These are phyloP conservation scores for Collybia nuda DNA, from an alignment of 768 basidiomycete species.

Conservation along the genomic window DNA sequence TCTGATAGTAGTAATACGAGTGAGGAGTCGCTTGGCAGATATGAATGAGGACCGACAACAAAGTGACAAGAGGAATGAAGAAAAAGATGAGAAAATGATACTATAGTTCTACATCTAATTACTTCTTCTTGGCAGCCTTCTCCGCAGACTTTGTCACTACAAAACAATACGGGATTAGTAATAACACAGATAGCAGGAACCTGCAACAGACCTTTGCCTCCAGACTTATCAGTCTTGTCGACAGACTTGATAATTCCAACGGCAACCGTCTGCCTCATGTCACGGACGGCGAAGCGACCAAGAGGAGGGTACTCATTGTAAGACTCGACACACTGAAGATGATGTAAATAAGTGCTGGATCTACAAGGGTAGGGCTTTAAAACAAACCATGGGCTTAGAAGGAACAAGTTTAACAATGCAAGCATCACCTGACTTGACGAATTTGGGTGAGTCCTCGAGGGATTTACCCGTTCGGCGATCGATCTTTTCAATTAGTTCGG, in stretches of 20 bases:
- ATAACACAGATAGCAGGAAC: not conserved
- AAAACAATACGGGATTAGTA: not conserved
- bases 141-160: conserved; percentile 92
- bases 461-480: conserved; percentile 97
- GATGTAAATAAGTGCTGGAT: not conserved
- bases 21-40: conserved; percentile 26
- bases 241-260: conserved; percentile 99
- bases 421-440: conserved; percentile 99
- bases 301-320: conserved; percentile 99
- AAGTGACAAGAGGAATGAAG: conserved; percentile 42
- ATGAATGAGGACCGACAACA: conserved; percentile 32
- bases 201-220: conserved; percentile 72
- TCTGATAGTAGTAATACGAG: conserved; percentile 29
- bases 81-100: conserved; percentile 55
- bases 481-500: conserved; percentile 98
- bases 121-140: conserved; percentile 96
- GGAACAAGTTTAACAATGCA: conserved; percentile 98
- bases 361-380: not conserved
- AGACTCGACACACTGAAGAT: conserved; percentile 50
- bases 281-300: conserved; percentile 99
- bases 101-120: conserved; percentile 79
- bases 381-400: conserved; percentile 83
- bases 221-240: conserved; percentile 88
- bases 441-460: conserved; percentile 87
- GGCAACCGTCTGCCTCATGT: conserved; percentile 99